Evolutionary conservation across 148 eudicot species (phyloP).

Genomic region (Rhododendron mucronatum): DNA sequence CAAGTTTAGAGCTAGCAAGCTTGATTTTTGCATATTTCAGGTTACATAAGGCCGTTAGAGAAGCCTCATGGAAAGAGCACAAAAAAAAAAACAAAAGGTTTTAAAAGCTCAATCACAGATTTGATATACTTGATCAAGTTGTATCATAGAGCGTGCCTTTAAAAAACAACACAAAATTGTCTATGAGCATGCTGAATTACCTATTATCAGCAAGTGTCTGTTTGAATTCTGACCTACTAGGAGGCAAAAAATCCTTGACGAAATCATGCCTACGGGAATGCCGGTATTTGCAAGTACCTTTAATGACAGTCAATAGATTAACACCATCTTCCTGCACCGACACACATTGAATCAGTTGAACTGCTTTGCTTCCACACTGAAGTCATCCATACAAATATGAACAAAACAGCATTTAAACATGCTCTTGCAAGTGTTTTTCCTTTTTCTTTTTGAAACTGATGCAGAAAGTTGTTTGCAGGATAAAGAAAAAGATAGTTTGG

Average conservation of each 20-base stretch:
- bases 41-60: background rate
- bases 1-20: background rate
- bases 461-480: background rate
- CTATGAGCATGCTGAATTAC: slow-evolving; percentile 29
- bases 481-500: background rate
- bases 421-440: background rate
- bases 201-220: slow-evolving; percentile 26
- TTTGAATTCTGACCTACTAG: slow-evolving; percentile 65
- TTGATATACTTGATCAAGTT: background rate
- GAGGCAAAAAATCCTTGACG: slow-evolving; percentile 68
- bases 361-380: background rate
- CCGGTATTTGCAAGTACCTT: slow-evolving; percentile 66
- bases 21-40: background rate
- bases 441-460: background rate
- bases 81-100: background rate
- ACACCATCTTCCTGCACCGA: slow-evolving; percentile 86
- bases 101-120: background rate
- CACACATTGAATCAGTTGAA: background rate
- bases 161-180: too few relatives aligned
- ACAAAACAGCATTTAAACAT: background rate
- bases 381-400: background rate
- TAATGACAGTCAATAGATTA: slow-evolving; percentile 68
- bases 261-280: slow-evolving; percentile 56
- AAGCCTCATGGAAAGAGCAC: background rate
- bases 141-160: background rate